These are phyloP conservation scores for Huntiella decipiens DNA, from an alignment of 2,329 filamentous ascomycete genomes.

Conservation along the genomic window DNA sequence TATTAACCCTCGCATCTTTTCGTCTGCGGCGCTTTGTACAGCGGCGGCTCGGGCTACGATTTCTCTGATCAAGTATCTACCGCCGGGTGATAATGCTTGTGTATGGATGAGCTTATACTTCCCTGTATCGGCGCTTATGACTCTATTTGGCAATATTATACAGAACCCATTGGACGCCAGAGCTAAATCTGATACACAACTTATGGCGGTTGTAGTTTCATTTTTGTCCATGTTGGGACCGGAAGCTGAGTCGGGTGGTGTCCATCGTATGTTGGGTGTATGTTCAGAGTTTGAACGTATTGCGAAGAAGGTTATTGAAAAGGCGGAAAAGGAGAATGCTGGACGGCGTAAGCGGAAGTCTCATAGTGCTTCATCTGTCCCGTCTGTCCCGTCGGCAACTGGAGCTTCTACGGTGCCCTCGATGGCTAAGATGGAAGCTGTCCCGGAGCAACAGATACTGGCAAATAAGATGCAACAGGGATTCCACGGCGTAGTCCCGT, in stretches of 20 bases:
- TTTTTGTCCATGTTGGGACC: constrained; percentile 80
- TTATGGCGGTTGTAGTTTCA: constrained; percentile 85
- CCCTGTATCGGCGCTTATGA: constrained; percentile 85
- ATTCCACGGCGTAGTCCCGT: not conserved
- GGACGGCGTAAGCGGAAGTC: constrained; percentile 72
- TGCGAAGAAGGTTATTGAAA: constrained; percentile 75
- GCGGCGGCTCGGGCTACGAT: constrained; percentile 86
- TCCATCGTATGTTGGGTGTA: constrained; percentile 82
- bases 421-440: constrained; percentile 10
- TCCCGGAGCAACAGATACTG: constrained; percentile 12
- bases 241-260: constrained; percentile 75
- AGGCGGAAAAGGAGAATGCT: constrained; percentile 67
- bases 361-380: constrained; percentile 24
- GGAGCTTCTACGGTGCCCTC: constrained; percentile 11
- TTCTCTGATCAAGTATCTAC: constrained; percentile 85
- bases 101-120: constrained; percentile 97
- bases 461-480: too few relatives aligned
- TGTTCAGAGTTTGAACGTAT: constrained; percentile 96
- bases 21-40: constrained; percentile 80
- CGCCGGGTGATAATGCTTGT: constrained; percentile 82
- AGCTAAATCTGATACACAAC: constrained; percentile 68
- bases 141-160: constrained; percentile 85
- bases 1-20: constrained; percentile 84
- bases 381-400: constrained; percentile 3
- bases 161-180: constrained; percentile 85